Conservation (phyloP, 352 stramenopile species). For the Phytophthora cryptogea region DNA sequence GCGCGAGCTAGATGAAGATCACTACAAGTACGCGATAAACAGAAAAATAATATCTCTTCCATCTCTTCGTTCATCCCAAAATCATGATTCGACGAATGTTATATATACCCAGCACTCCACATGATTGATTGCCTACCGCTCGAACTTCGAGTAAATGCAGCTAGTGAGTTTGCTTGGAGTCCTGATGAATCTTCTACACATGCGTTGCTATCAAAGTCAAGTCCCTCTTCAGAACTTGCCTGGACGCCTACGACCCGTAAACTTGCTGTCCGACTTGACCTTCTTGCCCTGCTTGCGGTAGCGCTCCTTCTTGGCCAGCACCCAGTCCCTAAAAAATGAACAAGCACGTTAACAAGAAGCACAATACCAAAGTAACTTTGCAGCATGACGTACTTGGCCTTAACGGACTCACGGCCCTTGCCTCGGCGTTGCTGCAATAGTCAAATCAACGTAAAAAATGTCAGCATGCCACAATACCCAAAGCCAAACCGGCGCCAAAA, state of each 20-base stretch:
- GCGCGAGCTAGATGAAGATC: slow-evolving; percentile 16
- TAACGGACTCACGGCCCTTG: slow-evolving; percentile 61
- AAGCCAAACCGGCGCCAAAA: neutral
- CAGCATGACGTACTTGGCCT: slow-evolving; percentile 52
- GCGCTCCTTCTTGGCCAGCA: slow-evolving; percentile 97
- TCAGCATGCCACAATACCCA: slow-evolving; percentile 3
- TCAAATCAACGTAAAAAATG: slow-evolving; percentile 1
- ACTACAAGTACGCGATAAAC: slow-evolving; percentile 17
- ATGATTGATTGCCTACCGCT: neutral
- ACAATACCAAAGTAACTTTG: neutral
- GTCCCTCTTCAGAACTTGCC: slow-evolving; percentile 91
- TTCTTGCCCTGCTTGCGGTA: slow-evolving; percentile 98
- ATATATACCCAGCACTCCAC: slow-evolving; percentile 57
- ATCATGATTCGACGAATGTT: slow-evolving; percentile 40
- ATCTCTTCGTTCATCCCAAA: slow-evolving; percentile 20
- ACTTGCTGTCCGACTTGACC: slow-evolving; percentile 98
- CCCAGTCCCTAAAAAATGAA: slow-evolving; percentile 88
- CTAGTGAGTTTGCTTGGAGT: slow-evolving; percentile 4
- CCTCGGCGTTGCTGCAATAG: slow-evolving; percentile 48
- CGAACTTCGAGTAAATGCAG: neutral
- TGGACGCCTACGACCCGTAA: slow-evolving; percentile 96
- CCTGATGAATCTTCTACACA: slow-evolving; percentile 19
- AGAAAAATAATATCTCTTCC: slow-evolving; percentile 20
- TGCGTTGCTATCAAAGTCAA: slow-evolving; percentile 15
- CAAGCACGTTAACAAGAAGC: slow-evolving; percentile 27